Base-by-base conservation (phyloP, 768 basidiomycete species). In the Hygrocybe coccinea region DNA sequence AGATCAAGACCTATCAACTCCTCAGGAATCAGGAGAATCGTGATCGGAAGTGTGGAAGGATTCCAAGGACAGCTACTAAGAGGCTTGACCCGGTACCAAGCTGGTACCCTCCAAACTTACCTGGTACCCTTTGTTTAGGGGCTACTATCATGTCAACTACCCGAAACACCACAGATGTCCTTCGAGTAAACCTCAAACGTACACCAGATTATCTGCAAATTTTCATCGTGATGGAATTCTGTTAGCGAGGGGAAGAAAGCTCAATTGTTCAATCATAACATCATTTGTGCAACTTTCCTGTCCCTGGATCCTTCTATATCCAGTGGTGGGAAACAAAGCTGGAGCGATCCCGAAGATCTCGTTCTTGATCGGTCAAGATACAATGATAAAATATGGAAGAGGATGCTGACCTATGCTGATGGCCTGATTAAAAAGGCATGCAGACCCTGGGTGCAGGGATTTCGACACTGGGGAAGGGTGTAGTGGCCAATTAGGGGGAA, bases 11-110 rank as follows among this genome's bases (percentile, higher is more conserved):
- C 73, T 21, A 62, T 54, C 44, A 67, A 65, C 50, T 69, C 66
- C 55, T 63, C 44, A 57, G 62, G 44, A 22, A 12, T 12, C 44
- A 46, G 11, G 11, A 17, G 22, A 17, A 73, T 85, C 62, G 85
- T 81, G 55, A 82, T 86, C 11, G 85, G 83, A 29, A 82, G 79
- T 43, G 84, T 85, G 5, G 85, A 87, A 65, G 82, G 84, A 54
- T 86, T 84, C 66, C 85, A 86, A 65, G 85, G 85, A 3, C 83
- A 85, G 67, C 83, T 80, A 49, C 25, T 66, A 57, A 56, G 41
- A 38, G 44, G 8, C 55, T 63, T 17, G 8, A 38, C 34, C 59
- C 57, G n/a, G 54, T 65, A 19, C 38, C 54, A n/a, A 63, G 34
- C 17, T n/a, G 17, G 22, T 17, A 22, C 11, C 11, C 29, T 37